A percentile compares a stretch with the other conserved stretches of the same genome.
Conservation (phyloP, 495 filamentous ascomycete genomes). For the Podospora pseudocomata region DNA sequence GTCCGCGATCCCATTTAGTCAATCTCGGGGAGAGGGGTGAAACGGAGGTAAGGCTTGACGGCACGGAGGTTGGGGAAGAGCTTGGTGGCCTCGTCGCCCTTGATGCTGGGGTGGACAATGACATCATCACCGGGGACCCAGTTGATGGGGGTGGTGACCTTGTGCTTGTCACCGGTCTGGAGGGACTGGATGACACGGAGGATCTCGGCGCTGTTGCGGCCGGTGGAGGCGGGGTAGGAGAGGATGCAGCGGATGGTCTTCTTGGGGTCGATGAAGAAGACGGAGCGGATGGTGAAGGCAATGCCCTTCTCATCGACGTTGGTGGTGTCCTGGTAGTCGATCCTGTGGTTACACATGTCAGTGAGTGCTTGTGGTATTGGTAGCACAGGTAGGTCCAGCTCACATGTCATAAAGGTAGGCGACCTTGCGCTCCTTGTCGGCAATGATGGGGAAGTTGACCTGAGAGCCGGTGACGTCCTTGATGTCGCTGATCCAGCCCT, state of each 20-base stretch:
- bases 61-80: conserved; percentile 87
- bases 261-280: conserved; percentile 98
- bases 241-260: conserved; percentile 96
- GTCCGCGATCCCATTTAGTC: conserved; percentile 16
- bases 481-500: conserved; percentile 91
- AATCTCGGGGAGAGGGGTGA: conserved; percentile 62
- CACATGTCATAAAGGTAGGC: conserved; percentile 93
- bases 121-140: conserved; percentile 90
- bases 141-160: conserved; percentile 90
- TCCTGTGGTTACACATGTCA: conserved; percentile 42
- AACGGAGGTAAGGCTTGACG: conserved; percentile 89
- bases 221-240: conserved; percentile 94
- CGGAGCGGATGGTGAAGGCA: conserved; percentile 97
- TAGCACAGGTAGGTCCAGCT: conserved; percentile 23
- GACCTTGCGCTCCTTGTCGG: conserved; percentile 91
- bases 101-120: conserved; percentile 87
- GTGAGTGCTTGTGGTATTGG: background rate
- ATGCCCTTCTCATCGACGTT: conserved; percentile 96
- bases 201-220: conserved; percentile 94
- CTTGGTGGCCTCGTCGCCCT: conserved; percentile 80
- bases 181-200: conserved; percentile 93
- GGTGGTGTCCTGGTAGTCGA: conserved; percentile 70
- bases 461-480: conserved; percentile 81
- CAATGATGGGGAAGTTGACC: conserved; percentile 92
- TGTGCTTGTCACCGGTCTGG: conserved; percentile 95